Evolutionary conservation across 192 early-diverging fungal genomes (phyloP).

Genomic region (Oehlia diaphana): DNA sequence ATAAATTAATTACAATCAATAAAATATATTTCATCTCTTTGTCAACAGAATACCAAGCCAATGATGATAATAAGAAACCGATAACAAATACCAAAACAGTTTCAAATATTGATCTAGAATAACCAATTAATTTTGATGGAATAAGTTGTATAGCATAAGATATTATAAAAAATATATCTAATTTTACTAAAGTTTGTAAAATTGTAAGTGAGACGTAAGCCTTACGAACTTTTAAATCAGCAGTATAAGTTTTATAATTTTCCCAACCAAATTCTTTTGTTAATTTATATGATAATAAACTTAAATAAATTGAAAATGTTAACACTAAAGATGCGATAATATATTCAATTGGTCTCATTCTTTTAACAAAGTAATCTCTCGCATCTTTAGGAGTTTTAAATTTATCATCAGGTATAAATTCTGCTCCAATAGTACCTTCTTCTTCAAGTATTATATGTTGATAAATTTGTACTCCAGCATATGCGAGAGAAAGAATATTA

Average conservation of each 20-base stretch:
- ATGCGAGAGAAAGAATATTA: constrained; percentile 62
- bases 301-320: constrained; percentile 34
- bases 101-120: constrained; percentile 31
- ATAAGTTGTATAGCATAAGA: constrained; percentile 46
- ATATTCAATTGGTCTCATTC: constrained; percentile 47
- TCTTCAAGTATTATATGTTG: constrained; percentile 33
- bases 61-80: constrained; percentile 24
- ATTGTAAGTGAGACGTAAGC: constrained; percentile 38
- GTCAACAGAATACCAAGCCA: constrained; percentile 35
- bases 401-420: not conserved
- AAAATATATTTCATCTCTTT: constrained; percentile 40
- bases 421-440: not conserved
- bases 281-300: constrained; percentile 36
- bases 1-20: constrained; percentile 24
- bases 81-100: constrained; percentile 38
- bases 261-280: constrained; percentile 50
- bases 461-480: constrained; percentile 70
- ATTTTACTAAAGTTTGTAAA: constrained; percentile 44
- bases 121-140: constrained; percentile 39
- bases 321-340: constrained; percentile 44
- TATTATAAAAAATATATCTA: constrained; percentile 46
- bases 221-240: constrained; percentile 39
- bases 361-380: constrained; percentile 26
- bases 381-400: not conserved
- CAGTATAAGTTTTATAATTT: constrained; percentile 48